Conservation (phyloP, 495 filamentous ascomycete genomes). For the Choiromyces venosus region DNA sequence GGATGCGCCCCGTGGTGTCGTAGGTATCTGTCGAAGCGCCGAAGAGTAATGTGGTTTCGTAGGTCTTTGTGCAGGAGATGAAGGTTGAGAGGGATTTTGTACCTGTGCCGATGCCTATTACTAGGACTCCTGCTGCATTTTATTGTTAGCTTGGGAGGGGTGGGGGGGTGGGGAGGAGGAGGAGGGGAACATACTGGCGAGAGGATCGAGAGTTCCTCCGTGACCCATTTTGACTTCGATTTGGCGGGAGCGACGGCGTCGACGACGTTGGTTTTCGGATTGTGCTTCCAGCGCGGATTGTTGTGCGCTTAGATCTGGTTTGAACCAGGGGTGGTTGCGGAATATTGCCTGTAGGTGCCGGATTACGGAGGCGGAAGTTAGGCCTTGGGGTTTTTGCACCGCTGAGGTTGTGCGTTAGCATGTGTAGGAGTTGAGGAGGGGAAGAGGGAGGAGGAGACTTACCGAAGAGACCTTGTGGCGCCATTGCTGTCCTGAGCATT, state of each 20-base stretch:
- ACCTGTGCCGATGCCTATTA: slow-evolving; percentile 77
- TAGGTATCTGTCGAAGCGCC: slow-evolving; percentile 91
- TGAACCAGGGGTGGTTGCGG: not conserved
- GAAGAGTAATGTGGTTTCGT: slow-evolving; percentile 83
- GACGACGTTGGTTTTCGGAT: not conserved
- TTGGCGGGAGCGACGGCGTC: not conserved
- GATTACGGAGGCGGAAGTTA: not conserved
- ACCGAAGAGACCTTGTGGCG: slow-evolving; percentile 1
- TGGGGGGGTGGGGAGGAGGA: not conserved
- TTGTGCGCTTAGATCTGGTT: not conserved
- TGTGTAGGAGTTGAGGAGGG: not conserved
- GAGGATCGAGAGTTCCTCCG: slow-evolving; percentile 89
- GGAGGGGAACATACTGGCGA: slow-evolving; percentile 62
- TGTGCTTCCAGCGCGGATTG: not conserved
- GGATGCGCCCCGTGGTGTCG: slow-evolving; percentile 74
- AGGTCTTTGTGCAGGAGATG: slow-evolving; percentile 81
- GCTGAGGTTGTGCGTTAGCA: not conserved
- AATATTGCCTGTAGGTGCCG: not conserved
- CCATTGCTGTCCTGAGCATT: not conserved
- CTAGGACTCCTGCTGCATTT: slow-evolving; percentile 61
- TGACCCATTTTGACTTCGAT: slow-evolving; percentile 89
- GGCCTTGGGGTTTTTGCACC: not conserved
- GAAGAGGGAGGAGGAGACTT: not conserved
- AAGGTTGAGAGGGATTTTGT: slow-evolving; percentile 77
- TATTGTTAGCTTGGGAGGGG: not conserved